Evolutionary conservation across 257 asterid genomes (phyloP), one percentile per base, ranked within the genome.

Genomic region (Penstemon newberryi): DNA sequence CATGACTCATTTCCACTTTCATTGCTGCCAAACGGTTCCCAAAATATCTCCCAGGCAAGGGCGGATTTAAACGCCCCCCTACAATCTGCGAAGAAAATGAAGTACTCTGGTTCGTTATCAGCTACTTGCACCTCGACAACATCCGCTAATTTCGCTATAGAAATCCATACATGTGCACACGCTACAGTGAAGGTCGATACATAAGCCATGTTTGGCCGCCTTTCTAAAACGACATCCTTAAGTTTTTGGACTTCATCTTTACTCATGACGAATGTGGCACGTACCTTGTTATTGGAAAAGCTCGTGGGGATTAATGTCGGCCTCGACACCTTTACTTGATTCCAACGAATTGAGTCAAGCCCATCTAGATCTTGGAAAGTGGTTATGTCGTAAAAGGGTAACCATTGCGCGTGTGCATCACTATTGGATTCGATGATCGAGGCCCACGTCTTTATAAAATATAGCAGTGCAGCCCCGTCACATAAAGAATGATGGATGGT

Each of bases 401-500:
- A 6, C n/a, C 33, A 25, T 25, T 7, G 13, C 7, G 49, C 37
- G 4, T 65, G 38, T 4, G 8, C 19, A 0, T 50, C 59, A 1
- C 46, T 65, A 19, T 25, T 25, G 33, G 45, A 43, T 60, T 41
- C 61, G 7, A 65, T 15, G 42, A 76, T 39, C 9, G 49, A 39
- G 25, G 56, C 45, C 78, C 75, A 68, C 0, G 61, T 13, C 7
- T 44, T 68, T 25, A 57, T 58, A 36, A 72, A 72, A 8, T 39
- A 9, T 3, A 67, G 9, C 9, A 67, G 46, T 8, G 68, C 9
- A 4, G 64, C 62, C 3, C 60, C 78, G 15, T 77, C 81, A 2
- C 78, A 72, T 0, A 63, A 25, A 1, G 41, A 64, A 6, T 76
- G 81, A 10, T 52, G 65, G 44, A 44, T 18, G 5, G 54, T 60